These are phyloP conservation scores for Auricularia auricula-judae DNA, from an alignment of 768 basidiomycete species.

Conservation along the genomic window DNA sequence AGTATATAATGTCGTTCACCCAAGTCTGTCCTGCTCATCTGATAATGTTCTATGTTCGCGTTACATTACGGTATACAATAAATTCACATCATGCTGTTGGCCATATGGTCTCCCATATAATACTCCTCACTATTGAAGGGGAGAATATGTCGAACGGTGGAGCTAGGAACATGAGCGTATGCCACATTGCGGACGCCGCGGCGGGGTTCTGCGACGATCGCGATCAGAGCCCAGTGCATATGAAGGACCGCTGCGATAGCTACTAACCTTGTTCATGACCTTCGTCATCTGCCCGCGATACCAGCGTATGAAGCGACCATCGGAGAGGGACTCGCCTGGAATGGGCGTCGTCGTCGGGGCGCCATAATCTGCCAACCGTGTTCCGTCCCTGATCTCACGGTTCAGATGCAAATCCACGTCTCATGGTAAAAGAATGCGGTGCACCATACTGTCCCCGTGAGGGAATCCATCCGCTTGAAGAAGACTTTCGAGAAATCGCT, in stretches of 20 bases:
- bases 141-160: slow-evolving; percentile 12
- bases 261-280: background rate
- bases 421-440: too few species aligned
- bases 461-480: background rate
- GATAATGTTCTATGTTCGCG: too few species aligned
- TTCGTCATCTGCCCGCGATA: background rate
- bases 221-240: background rate
- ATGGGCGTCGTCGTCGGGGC: background rate
- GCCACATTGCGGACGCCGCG: slow-evolving; percentile 8
- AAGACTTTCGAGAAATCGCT: background rate
- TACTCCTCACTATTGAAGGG: slow-evolving; percentile 12
- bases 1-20: too few species aligned
- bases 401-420: too few species aligned
- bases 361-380: background rate
- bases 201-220: slow-evolving; percentile 9
- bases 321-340: background rate
- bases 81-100: background rate
- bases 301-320: background rate
- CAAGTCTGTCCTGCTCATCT: too few species aligned
- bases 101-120: slow-evolving; percentile 7
- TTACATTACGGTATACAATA: too few species aligned
- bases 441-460: background rate
- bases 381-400: background rate
- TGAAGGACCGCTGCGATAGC: too few species aligned
- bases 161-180: slow-evolving; percentile 6